Conservation (phyloP, 305 asterid genomes). For the Solanum hybrid region DNA sequence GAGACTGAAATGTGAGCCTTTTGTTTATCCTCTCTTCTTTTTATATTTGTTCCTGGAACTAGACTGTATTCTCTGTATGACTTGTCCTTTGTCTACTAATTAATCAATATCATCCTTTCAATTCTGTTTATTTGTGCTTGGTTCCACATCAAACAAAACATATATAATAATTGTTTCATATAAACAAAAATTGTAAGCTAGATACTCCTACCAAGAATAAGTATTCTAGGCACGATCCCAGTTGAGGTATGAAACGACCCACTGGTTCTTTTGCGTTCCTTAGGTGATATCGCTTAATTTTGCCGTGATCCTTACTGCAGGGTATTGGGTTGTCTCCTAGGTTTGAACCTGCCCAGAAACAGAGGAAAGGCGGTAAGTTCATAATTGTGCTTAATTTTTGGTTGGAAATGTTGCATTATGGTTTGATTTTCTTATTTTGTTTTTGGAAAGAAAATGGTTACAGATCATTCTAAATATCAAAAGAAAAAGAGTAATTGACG, state of each 20-base stretch:
- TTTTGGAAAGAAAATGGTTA: background rate
- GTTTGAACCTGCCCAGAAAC: background rate
- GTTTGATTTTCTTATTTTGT: background rate
- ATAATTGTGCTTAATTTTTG: background rate
- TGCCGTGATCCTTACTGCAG: background rate
- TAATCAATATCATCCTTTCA: background rate
- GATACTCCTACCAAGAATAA: background rate
- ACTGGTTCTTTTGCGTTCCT: background rate
- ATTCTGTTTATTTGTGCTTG: background rate
- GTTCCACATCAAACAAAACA: background rate
- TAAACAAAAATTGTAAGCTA: background rate
- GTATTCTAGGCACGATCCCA: background rate
- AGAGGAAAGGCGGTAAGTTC: background rate
- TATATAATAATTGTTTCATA: background rate
- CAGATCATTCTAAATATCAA: background rate
- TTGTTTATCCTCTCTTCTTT: background rate
- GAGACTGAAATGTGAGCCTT: background rate
- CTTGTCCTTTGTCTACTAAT: background rate
- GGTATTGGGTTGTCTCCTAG: background rate
- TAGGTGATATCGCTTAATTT: background rate
- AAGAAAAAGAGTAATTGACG: background rate
- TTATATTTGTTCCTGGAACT: background rate
- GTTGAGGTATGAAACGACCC: background rate
- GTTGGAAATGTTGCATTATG: background rate
- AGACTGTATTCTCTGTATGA: background rate